Percentiles rank a stretch among this genome's conserved stretches.
Conservation (phyloP, 306 rosid genomes). For the Urtica urens region DNA sequence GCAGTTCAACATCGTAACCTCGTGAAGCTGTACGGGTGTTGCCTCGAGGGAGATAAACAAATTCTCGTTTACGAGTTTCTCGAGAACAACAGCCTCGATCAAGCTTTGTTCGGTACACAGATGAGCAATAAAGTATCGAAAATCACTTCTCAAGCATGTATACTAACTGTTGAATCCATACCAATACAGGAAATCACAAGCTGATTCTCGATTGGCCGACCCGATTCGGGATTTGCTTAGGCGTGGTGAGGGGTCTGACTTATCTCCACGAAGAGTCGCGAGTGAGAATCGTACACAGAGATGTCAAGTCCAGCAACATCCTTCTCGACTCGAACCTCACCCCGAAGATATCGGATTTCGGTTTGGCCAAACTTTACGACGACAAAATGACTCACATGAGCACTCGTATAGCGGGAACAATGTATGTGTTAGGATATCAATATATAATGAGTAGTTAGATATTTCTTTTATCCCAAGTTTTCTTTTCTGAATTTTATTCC, state of each 20-base stretch:
- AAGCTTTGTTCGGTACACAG: conserved; percentile 69
- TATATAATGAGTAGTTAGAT: too few species aligned
- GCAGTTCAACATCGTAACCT: conserved; percentile 79
- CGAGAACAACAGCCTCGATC: conserved; percentile 78
- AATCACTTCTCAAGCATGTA: too few species aligned
- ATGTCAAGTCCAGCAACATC: conserved; percentile 75
- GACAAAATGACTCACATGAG: conserved; percentile 70
- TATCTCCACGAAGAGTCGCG: conserved; percentile 71
- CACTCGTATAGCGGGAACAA: conserved; percentile 66
- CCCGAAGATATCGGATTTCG: conserved; percentile 78
- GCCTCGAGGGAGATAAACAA: conserved; percentile 51
- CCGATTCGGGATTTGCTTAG: conserved; percentile 57
- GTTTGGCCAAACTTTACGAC: conserved; percentile 70
- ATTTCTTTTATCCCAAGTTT: too few species aligned
- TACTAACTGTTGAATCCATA: too few species aligned
- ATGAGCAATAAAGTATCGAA: conserved; percentile 14
- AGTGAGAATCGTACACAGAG: conserved; percentile 60
- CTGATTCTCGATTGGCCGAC: conserved; percentile 51
- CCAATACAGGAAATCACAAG: conserved; percentile 31
- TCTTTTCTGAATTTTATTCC: too few species aligned
- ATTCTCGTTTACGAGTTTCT: conserved; percentile 76
- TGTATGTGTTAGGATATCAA: too few species aligned
- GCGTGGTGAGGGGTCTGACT: conserved; percentile 64
- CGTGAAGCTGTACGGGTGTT: conserved; percentile 66
- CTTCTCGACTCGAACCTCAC: conserved; percentile 48